A percentile compares a stretch with the other conserved stretches of the same genome.
Conservation (phyloP, 2,329 filamentous ascomycete genomes). For the Colletotrichum sp. region DNA sequence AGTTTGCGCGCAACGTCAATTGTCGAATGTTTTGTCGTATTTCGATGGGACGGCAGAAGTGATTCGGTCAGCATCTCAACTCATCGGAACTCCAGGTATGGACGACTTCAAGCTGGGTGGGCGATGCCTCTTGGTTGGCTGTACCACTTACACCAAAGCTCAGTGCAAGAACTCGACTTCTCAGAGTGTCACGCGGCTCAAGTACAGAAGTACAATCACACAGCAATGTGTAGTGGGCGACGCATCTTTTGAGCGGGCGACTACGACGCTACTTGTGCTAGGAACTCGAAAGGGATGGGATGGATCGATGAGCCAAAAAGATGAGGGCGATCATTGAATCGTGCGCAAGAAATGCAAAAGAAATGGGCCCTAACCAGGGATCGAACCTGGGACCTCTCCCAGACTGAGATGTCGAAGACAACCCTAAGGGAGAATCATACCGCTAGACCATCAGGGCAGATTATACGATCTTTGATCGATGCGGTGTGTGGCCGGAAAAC, state of each 20-base stretch:
- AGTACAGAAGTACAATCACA: neutral
- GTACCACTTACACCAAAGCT: neutral
- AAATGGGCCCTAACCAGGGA: conserved; percentile 9
- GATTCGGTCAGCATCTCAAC: neutral
- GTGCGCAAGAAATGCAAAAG: neutral
- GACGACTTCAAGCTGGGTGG: neutral
- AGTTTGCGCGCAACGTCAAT: neutral
- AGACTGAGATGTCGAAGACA: accelerated
- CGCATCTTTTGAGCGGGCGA: too few species aligned
- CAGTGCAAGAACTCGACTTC: neutral
- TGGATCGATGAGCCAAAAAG: too few species aligned
- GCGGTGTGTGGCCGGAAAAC: accelerated
- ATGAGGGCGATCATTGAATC: too few species aligned
- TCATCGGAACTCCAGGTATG: neutral
- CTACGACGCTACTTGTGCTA: too few species aligned
- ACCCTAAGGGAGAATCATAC: conserved; percentile 21
- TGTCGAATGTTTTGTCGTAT: neutral
- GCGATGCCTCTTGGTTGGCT: neutral
- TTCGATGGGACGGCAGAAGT: neutral
- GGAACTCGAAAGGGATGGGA: too few species aligned
- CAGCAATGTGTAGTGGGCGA: too few species aligned
- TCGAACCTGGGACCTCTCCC: conserved; percentile 21
- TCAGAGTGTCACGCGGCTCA: neutral
- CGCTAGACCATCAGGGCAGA: conserved; percentile 18
- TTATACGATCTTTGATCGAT: neutral